phyloP scores from a whole-genome alignment of 176 grass and related monocot species.

The Aegilops longissima region DNA sequence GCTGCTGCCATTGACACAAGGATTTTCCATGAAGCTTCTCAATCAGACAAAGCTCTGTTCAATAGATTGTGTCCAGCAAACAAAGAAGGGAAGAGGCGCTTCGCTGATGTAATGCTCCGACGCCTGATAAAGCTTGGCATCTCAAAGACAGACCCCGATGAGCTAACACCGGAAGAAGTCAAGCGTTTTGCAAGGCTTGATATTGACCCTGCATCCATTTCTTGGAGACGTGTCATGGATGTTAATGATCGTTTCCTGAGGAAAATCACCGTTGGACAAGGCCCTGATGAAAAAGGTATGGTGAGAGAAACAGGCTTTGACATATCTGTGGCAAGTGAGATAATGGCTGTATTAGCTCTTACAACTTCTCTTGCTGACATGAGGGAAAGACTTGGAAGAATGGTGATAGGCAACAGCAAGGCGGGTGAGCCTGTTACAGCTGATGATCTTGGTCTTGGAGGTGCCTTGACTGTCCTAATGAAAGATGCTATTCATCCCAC shows the following conservation, averaged over 20 bases:
- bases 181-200: constrained; percentile 84
- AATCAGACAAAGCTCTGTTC: constrained; percentile 96
- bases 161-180: constrained; percentile 94
- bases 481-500: constrained; percentile 99
- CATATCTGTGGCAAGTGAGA: constrained; percentile 97
- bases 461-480: constrained; percentile 95
- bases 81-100: constrained; percentile 90
- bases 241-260: constrained; percentile 93
- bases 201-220: constrained; percentile 85
- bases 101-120: constrained; percentile 78
- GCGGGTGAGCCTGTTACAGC: constrained; percentile 85
- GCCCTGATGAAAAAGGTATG: constrained; percentile 95
- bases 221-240: constrained; percentile 97
- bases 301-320: constrained; percentile 96
- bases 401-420: constrained; percentile 97
- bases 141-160: constrained; percentile 74
- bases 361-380: constrained; percentile 91
- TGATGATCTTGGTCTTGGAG: constrained; percentile 92
- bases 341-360: constrained; percentile 98
- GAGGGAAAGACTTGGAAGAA: constrained; percentile 95
- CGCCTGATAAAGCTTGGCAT: constrained; percentile 82
- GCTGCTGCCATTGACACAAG: constrained; percentile 97
- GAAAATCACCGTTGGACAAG: constrained; percentile 93
- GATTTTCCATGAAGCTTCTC: constrained; percentile 86
- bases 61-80: constrained; percentile 89